These are phyloP conservation scores for Coemansia asiatica DNA, from an alignment of 192 early-diverging fungal genomes.

Conservation along the genomic window DNA sequence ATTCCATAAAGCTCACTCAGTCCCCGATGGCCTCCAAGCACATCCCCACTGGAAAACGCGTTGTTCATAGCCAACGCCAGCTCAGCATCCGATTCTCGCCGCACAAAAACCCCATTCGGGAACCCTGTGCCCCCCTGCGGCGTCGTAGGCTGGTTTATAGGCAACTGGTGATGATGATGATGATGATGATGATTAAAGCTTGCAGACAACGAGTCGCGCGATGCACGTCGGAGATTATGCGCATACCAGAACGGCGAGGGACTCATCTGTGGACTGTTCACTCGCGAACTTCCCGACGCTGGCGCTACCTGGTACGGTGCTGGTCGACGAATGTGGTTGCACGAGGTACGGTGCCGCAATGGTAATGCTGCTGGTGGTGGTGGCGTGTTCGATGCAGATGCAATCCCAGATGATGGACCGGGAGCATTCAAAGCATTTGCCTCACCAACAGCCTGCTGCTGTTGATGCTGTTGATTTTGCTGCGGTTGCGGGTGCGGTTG, in stretches of 20 bases:
- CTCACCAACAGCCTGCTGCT: neutral
- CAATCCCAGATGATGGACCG: neutral
- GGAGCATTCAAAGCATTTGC: neutral
- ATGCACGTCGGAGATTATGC: constrained; percentile 32
- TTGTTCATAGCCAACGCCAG: constrained; percentile 54
- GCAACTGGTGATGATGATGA: too few species aligned
- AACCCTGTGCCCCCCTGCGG: neutral
- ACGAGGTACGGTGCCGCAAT: constrained; percentile 45
- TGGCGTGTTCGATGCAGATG: constrained; percentile 25
- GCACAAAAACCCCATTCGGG: constrained; percentile 11
- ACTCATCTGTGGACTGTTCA: constrained; percentile 50
- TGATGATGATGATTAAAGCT: constrained; percentile 14
- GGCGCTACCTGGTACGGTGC: constrained; percentile 49
- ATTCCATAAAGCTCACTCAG: constrained; percentile 33
- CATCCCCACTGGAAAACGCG: constrained; percentile 47
- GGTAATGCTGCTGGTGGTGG: constrained; percentile 26
- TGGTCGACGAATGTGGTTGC: constrained; percentile 44
- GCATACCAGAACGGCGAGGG: constrained; percentile 44
- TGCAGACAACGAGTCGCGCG: constrained; percentile 36
- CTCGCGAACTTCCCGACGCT: constrained; percentile 21
- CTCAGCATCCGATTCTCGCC: constrained; percentile 53
- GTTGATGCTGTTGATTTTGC: neutral
- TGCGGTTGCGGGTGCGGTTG: constrained; percentile 8
- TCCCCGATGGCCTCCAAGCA: constrained; percentile 40
- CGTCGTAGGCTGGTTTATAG: neutral